phyloP scores from a whole-genome alignment of 495 filamentous ascomycete species.

The Daldinia concentrica region DNA sequence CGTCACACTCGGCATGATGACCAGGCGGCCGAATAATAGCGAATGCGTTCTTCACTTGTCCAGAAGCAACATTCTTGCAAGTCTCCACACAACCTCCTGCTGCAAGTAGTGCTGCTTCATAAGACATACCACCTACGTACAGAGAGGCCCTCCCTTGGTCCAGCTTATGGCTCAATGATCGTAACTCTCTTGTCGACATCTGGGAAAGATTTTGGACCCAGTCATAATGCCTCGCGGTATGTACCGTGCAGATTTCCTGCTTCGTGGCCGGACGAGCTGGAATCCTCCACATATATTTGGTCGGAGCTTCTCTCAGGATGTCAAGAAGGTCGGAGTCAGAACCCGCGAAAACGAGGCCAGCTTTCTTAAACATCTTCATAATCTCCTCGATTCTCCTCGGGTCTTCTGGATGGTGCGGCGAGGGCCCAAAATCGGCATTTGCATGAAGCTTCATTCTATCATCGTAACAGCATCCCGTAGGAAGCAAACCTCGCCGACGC shows the following conservation, averaged over 20 bases:
- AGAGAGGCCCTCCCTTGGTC: constrained; percentile 80
- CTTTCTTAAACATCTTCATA: constrained; percentile 80
- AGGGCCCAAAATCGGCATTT: constrained; percentile 72
- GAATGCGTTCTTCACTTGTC: constrained; percentile 89
- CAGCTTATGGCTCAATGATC: constrained; percentile 62
- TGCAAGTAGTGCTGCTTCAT: constrained; percentile 79
- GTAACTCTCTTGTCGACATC: constrained; percentile 67
- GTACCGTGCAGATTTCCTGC: constrained; percentile 80
- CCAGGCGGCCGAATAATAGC: constrained; percentile 94
- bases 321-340: constrained; percentile 55
- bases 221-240: constrained; percentile 75
- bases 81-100: constrained; percentile 97
- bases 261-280: constrained; percentile 74
- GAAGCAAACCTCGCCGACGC: constrained; percentile 52
- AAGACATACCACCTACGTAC: constrained; percentile 87
- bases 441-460: constrained; percentile 91
- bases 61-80: constrained; percentile 80
- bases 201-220: constrained; percentile 73
- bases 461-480: constrained; percentile 89
- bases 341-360: constrained; percentile 73
- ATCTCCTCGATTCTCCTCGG: constrained; percentile 90
- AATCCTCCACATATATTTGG: constrained; percentile 78
- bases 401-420: constrained; percentile 91
- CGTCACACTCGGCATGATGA: constrained; percentile 88
- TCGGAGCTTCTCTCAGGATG: constrained; percentile 56